Evolutionary conservation across 2,329 filamentous ascomycete species (phyloP), one percentile per base, ranked within the genome.

Genomic region (Alternaria sp.): DNA sequence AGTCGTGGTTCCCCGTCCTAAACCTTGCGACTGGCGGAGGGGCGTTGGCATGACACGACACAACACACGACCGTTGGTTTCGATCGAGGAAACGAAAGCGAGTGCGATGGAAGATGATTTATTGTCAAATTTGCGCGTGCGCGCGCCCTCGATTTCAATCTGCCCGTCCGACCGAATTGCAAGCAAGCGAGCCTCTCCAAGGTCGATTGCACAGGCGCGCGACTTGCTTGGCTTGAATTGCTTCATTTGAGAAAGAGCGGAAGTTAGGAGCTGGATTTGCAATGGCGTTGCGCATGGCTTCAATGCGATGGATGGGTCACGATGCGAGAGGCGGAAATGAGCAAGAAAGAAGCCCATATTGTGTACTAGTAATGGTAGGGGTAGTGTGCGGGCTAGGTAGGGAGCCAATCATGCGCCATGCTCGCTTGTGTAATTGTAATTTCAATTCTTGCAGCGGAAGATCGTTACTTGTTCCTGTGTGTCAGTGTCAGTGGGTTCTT

Each of bases 351-450:
- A 46, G 36, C 26, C 19, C 25, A 26, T 21, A 36, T 21, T 40
- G 59, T 64, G 36, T 40, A 40, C 36, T 40, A 62, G 21, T 62
- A 54, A 57, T 52, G 51, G 58, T 62, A 65, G 58, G 61, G 61
- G 52, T 60, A 21, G 61, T 58, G 61, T 56, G 47, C 50, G 50
- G 36, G 17, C 30, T 52, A 40, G 30, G 60, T 52, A 36, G 30
- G 59, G 63, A 66, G 64, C 72, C 69, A 74, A 74, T 73, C 62
- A 44, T 58, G 62, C 51, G 36, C 4, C 49, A 40, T 28, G 43
- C 49, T 61, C 47, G 61, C 66, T 61, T 69, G 70, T 68, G 59
- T 69, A 67, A 68, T 69, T 55, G 70, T 69, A 74, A 74, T 74
- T 67, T 70, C 64, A 67, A 62, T 70, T 69, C 60, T 58, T 65